Percentiles rank a stretch among this genome's conserved stretches.
Conservation (phyloP, 1,139 yeast genomes). For the Debaryomycetaceae sp. region DNA sequence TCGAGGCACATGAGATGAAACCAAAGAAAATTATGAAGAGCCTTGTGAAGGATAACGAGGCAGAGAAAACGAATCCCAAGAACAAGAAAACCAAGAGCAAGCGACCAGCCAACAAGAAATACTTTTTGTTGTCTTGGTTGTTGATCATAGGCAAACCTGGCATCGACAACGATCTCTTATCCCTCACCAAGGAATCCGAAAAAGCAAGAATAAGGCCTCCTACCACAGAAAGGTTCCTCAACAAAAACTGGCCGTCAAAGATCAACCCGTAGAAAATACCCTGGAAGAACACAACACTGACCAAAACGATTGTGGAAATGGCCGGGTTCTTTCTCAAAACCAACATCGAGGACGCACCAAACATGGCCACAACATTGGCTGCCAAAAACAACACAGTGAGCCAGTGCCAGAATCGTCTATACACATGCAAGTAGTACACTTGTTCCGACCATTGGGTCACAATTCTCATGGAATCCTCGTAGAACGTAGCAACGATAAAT, state of each 20-base stretch:
- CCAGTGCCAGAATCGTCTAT: constrained; percentile 77
- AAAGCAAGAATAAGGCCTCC: constrained; percentile 91
- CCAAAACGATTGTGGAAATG: constrained; percentile 68
- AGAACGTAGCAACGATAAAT: constrained; percentile 89
- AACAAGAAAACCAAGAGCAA: constrained; percentile 80
- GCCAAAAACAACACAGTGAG: constrained; percentile 69
- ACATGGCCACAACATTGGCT: constrained; percentile 67
- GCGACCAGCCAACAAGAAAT: constrained; percentile 85
- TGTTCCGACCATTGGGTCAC: constrained; percentile 90
- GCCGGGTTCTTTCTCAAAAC: constrained; percentile 68
- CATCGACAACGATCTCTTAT: constrained; percentile 64
- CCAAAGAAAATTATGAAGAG: constrained; percentile 69
- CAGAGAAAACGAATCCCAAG: constrained; percentile 78
- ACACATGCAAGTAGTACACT: constrained; percentile 75
- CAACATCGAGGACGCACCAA: constrained; percentile 67
- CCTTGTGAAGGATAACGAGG: constrained; percentile 69
- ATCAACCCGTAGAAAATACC: constrained; percentile 88
- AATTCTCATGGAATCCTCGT: constrained; percentile 86
- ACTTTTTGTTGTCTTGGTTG: constrained; percentile 80
- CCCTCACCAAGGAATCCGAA: constrained; percentile 84
- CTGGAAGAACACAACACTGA: constrained; percentile 74
- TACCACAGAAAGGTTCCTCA: constrained; percentile 84
- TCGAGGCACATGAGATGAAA: constrained; percentile 67
- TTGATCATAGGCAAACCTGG: constrained; percentile 91
- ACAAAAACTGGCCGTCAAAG: constrained; percentile 74